Evolutionary conservation across 2,329 filamentous ascomycete species (phyloP), one percentile per base, ranked within the genome.

Genomic region (Fusarium newnesense): DNA sequence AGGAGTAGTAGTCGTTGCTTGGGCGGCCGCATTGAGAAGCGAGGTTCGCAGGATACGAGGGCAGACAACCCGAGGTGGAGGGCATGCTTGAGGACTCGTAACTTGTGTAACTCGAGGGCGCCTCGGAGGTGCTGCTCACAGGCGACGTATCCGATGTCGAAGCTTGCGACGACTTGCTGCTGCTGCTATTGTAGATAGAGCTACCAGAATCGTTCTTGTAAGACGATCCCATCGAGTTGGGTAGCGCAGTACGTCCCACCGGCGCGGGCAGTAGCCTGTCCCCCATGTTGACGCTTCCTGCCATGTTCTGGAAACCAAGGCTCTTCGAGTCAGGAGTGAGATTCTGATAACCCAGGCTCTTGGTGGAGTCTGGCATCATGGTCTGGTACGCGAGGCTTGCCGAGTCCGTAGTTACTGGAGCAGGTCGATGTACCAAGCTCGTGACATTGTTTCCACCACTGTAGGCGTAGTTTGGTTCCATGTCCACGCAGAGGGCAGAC

Each of bases 381-480:
- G 16, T 32, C 32, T 68, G 64, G 32, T 68, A 68, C 4, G 47
- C 32, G 19, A 68, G 40, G 18, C 36, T 62, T 18, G 65, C 21
- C 21, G 67, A 70, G 30, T 69, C 66, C 5, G 66, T 39, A 9
- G 59, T 13, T 9, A 65, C 66, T 16, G 46, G 67, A 4, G 66
- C 66, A 16, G 67, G 66, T 6, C 67, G 67, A 37, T 69, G 67
- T 21, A 69, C 70, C 21, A 77, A 60, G 32, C 60, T 66, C 13
- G 76, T 53, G 18, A 65, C 43, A 30, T 65, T 46, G 11, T 61
- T 64, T 12, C 70, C 75, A 5, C 50, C 66, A 37, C 62, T 62
- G 56, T 79, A 82, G 40, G 72, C 68, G 44, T 80, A 81, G 43
- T 63, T 69, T 16, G 72, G 60, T 28, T 80, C 78, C 37, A 77